A percentile compares a stretch with the other conserved stretches of the same genome.
phyloP scores from a whole-genome alignment of 2,329 filamentous ascomycete species.

The Xylaria sp. region DNA sequence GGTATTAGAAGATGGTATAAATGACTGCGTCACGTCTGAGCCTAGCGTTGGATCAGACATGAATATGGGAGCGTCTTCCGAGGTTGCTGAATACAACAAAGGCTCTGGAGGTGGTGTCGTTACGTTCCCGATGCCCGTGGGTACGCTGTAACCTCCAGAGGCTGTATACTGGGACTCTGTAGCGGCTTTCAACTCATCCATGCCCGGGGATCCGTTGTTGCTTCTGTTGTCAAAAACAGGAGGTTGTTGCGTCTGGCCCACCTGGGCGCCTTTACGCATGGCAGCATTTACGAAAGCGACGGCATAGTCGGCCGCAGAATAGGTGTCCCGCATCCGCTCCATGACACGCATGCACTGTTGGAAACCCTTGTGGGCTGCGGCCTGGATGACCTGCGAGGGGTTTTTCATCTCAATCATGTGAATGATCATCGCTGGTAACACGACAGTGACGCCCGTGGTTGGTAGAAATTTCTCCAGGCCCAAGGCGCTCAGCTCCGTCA shows the following conservation, averaged over 20 bases:
- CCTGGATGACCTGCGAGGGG: conserved; percentile 75
- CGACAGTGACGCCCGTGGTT: conserved; percentile 89
- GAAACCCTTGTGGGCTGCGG: conserved; percentile 82
- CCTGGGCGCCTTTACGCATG: conserved; percentile 73
- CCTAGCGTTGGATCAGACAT: conserved; percentile 27
- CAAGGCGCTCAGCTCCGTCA: conserved; percentile 77
- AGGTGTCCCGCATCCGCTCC: conserved; percentile 86
- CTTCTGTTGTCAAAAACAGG: conserved; percentile 15
- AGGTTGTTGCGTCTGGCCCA: conserved; percentile 19
- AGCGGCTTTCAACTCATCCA: conserved; percentile 39
- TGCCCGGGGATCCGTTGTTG: conserved; percentile 74
- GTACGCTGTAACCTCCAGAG: conserved; percentile 26
- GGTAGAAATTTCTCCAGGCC: conserved; percentile 83
- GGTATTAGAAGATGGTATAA: conserved; percentile 19
- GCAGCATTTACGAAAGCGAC: conserved; percentile 94
- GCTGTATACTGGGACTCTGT: conserved; percentile 40
- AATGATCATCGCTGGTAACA: conserved; percentile 92
- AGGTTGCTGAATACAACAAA: conserved; percentile 47
- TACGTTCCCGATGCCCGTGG: conserved; percentile 44
- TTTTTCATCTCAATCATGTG: conserved; percentile 94
- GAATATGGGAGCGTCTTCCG: conserved; percentile 17
- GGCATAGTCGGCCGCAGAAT: conserved; percentile 95
- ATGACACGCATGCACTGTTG: conserved; percentile 93
- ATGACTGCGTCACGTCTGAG: conserved; percentile 28
- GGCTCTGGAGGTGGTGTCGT: conserved; percentile 67